Base-by-base conservation (phyloP, 208 protist genomes). In the Phytomonas sp. region DNA sequence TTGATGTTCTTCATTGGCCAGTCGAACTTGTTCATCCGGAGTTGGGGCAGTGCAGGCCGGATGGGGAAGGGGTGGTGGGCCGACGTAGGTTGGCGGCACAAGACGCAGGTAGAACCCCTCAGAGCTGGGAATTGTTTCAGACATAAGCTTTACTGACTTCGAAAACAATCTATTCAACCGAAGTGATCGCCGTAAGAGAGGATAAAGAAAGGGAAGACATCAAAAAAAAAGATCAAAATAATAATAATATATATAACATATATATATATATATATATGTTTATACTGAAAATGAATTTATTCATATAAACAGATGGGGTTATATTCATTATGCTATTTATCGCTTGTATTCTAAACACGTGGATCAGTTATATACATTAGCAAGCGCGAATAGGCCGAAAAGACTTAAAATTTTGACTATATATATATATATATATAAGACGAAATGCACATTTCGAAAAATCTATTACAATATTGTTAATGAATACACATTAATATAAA, bases 11-110 rank as follows among this genome's bases (percentile, higher is more conserved):
- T 72, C 74, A 29, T 77, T 56, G 4, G 67, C 49, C 23, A 73
- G 81, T 19, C 78, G 76, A 56, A 74, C 70, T 68, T 95, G 85
- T 37, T 93, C 85, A 34, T 93, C 89, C 0, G 89, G 89, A 12
- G 84, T 92, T 7, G 86, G 87, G 23, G 83, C 79, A 0, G 71
- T 81, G 78, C 87, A 91, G 10, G 79, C 67, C 19, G 80, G 77
- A 49, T 74, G 77, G 5, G 89, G 89, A 31, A 59, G 32, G 4
- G 89, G 89, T 2, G 82, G 74, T 12, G 84, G 73, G 34, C 85
- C 87, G 40, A 45, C 79, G 80, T 83, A 89, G 16, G 10, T 78
- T 8, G 90, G 74, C 32, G 84, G 34, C 14, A 74, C 30, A 29
- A 94, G 77, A 63, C 77, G 71, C 29, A 86, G 69, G 74, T 80